phyloP scores from a whole-genome alignment of 2,329 filamentous ascomycete species.

The Stagonosporopsis chrysanthemi region DNA sequence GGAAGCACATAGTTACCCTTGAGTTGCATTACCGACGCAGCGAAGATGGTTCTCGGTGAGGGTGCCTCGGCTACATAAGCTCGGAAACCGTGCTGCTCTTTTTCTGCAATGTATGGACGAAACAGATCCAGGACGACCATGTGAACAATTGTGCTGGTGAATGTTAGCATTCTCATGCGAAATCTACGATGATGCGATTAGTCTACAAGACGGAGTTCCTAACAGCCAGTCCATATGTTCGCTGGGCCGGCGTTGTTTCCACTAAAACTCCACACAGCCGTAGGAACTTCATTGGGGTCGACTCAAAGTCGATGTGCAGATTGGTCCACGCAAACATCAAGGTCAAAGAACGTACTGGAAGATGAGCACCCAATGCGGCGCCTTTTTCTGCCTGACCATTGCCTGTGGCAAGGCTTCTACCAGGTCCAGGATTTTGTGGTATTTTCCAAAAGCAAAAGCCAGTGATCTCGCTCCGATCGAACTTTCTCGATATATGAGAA shows the following conservation, averaged over 20 bases:
- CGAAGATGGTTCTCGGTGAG: conserved; percentile 21
- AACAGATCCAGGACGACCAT: conserved; percentile 20
- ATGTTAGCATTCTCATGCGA: background rate
- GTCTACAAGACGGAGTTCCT: background rate
- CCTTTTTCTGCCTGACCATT: conserved; percentile 9
- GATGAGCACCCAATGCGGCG: conserved; percentile 18
- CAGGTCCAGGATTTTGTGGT: conserved; percentile 14
- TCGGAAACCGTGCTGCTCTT: conserved; percentile 15
- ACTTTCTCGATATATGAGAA: conserved; percentile 18
- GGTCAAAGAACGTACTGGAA: conserved; percentile 17
- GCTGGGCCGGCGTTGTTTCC: background rate
- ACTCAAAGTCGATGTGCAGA: background rate
- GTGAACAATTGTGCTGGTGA: conserved; percentile 10
- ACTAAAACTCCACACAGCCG: background rate
- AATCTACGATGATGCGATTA: no score
- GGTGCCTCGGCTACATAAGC: conserved; percentile 11
- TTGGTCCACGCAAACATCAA: background rate
- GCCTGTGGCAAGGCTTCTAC: conserved; percentile 4
- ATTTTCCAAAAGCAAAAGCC: conserved; percentile 22
- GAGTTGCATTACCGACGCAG: conserved; percentile 21
- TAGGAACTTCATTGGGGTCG: background rate
- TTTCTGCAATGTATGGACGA: conserved; percentile 18
- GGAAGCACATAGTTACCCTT: conserved; percentile 3
- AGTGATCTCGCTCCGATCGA: conserved; percentile 13
- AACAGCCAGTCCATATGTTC: background rate